These are phyloP conservation scores for Hibiscus syriacus DNA, from an alignment of 345 rosid genomes.

Conservation along the genomic window DNA sequence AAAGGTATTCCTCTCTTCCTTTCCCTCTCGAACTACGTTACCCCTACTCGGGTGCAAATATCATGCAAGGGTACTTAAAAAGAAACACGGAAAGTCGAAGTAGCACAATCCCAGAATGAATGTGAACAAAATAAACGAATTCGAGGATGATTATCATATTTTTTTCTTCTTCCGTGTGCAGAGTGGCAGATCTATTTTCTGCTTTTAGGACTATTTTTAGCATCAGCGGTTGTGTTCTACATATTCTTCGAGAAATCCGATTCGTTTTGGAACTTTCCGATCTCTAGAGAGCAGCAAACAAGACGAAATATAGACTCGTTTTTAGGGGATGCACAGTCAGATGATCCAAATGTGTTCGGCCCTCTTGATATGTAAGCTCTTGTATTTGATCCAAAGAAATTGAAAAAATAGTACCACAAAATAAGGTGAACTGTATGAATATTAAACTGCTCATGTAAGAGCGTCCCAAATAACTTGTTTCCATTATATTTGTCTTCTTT, in stretches of 20 bases:
- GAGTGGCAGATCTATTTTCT: conserved; percentile 92
- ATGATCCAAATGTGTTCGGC: conserved; percentile 44
- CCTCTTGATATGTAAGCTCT: conserved; percentile 53
- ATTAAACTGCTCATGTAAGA: not conserved
- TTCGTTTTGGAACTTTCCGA: conserved; percentile 76
- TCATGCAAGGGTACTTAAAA: not conserved
- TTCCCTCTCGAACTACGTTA: not conserved
- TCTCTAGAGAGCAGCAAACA: conserved; percentile 26
- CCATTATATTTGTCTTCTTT: not conserved
- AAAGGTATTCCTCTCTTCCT: conserved; percentile 41
- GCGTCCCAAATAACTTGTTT: not conserved
- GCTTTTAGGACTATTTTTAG: conserved; percentile 70
- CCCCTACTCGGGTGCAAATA: not conserved
- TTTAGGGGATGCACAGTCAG: conserved; percentile 52
- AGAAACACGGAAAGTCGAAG: not conserved
- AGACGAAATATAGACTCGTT: conserved; percentile 45
- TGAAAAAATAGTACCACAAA: not conserved
- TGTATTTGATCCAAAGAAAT: not conserved
- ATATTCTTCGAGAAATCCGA: conserved; percentile 77
- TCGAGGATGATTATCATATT: not conserved
- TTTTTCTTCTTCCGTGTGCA: conserved; percentile 26
- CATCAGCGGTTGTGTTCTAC: conserved; percentile 68
- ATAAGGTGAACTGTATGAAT: not conserved
- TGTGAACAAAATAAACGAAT: not conserved
- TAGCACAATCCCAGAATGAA: not conserved